Conservation (phyloP, 108 stramenopile species). For the Cyclotella baltica region DNA sequence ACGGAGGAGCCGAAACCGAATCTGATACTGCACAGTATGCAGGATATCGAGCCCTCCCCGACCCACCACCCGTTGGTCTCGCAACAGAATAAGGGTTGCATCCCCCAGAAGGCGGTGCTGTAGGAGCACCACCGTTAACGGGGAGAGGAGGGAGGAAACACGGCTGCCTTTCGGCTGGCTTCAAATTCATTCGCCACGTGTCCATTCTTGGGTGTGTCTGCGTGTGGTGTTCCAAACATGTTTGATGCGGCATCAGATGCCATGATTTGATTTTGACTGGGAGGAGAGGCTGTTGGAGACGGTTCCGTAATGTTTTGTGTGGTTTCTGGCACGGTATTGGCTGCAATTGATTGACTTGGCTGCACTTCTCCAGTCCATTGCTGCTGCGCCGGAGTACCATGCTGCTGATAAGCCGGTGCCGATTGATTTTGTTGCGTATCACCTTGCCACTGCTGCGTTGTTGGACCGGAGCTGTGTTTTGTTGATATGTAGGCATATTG, state of each 20-base stretch:
- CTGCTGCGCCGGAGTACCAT: neutral
- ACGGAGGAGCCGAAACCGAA: conserved; percentile 43
- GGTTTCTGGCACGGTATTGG: too few relatives aligned
- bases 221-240: too few relatives aligned
- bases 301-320: too few relatives aligned
- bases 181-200: conserved; percentile 58
- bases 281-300: too few relatives aligned
- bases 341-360: too few relatives aligned
- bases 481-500: neutral
- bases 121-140: conserved; percentile 29
- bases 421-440: neutral
- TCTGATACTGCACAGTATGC: conserved; percentile 50
- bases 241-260: too few relatives aligned
- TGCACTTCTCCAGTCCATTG: too few relatives aligned
- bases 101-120: conserved; percentile 7
- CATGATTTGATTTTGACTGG: too few relatives aligned
- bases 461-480: neutral
- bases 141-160: conserved; percentile 53
- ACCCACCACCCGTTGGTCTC: conserved; percentile 16
- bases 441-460: neutral
- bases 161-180: conserved; percentile 29
- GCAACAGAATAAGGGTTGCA: conserved; percentile 49
- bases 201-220: conserved; percentile 90
- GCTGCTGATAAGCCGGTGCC: too few relatives aligned
- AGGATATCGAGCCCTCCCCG: conserved; percentile 44